Conservation (phyloP, 1,139 yeast species). For the Candida freyschussii region DNA sequence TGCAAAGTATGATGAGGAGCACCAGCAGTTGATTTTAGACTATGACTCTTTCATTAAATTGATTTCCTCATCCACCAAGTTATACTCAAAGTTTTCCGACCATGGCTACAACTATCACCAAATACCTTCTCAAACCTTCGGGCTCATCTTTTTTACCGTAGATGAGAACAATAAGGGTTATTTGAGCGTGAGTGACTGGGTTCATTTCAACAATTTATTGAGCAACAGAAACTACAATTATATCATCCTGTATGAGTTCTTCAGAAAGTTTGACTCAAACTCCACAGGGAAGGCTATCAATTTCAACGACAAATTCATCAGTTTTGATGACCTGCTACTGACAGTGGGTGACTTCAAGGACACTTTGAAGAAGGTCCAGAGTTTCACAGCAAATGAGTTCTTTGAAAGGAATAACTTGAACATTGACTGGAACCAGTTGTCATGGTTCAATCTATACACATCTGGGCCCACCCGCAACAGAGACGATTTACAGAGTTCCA, state of each 20-base stretch:
- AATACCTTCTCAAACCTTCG: constrained; percentile 34
- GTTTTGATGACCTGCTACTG: constrained; percentile 33
- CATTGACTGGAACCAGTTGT: constrained; percentile 32
- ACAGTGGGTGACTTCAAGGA: constrained; percentile 28
- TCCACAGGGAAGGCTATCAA: constrained; percentile 31
- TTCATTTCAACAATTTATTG: constrained; percentile 49
- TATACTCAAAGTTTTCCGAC: constrained; percentile 17
- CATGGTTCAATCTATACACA: constrained; percentile 16
- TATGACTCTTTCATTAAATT: constrained; percentile 32
- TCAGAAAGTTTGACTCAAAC: constrained; percentile 36
- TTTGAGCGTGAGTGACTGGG: constrained; percentile 55
- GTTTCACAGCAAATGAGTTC: constrained; percentile 29
- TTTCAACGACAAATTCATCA: constrained; percentile 35
- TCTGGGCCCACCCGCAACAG: constrained; percentile 10
- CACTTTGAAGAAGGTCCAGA: constrained; percentile 30
- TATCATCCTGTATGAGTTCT: constrained; percentile 48
- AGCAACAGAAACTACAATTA: constrained; percentile 56
- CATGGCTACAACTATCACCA: constrained; percentile 17
- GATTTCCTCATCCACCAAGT: constrained; percentile 30
- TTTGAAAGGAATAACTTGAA: constrained; percentile 13
- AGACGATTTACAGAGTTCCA: not conserved
- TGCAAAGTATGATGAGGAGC: constrained; percentile 23
- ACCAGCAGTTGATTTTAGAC: constrained; percentile 29
- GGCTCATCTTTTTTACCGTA: constrained; percentile 58
- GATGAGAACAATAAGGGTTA: constrained; percentile 62